phyloP scores from a whole-genome alignment of 2,329 filamentous ascomycete species.

The Diaporthe capsici region DNA sequence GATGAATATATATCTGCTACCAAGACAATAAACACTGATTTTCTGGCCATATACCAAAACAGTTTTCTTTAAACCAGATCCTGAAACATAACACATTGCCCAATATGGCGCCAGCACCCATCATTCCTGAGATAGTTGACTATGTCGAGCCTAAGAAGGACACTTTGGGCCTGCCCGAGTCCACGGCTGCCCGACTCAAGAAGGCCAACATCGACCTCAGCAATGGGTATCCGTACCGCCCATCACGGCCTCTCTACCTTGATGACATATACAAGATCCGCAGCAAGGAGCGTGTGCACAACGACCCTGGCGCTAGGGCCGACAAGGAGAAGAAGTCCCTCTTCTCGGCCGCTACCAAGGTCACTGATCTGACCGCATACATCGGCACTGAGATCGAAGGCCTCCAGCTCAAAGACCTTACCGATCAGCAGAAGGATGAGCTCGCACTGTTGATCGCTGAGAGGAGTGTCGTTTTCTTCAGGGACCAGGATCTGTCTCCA shows the following conservation, averaged over 20 bases:
- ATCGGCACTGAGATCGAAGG: conserved; percentile 77
- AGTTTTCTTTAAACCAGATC: background rate
- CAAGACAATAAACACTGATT: background rate
- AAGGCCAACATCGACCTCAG: conserved; percentile 80
- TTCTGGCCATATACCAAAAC: background rate
- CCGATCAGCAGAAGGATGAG: conserved; percentile 71
- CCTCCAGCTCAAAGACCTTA: conserved; percentile 74
- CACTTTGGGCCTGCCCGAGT: conserved; percentile 71
- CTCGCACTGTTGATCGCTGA: conserved; percentile 74
- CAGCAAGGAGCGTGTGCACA: conserved; percentile 65
- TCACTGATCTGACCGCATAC: conserved; percentile 72
- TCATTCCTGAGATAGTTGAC: conserved; percentile 74
- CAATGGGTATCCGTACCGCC: conserved; percentile 79
- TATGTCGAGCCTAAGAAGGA: conserved; percentile 75
- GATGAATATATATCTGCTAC: conserved; percentile 31
- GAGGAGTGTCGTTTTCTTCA: conserved; percentile 76
- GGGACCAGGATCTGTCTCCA: conserved; percentile 73
- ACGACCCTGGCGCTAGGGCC: conserved; percentile 75
- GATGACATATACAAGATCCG: conserved; percentile 79
- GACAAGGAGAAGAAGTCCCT: conserved; percentile 75
- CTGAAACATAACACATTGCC: background rate
- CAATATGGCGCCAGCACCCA: conserved; percentile 68
- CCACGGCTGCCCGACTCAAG: conserved; percentile 70
- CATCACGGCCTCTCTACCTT: conserved; percentile 75
- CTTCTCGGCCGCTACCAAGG: conserved; percentile 72